phyloP scores from a whole-genome alignment of 306 rosid species.

The Cucurbita pepo region DNA sequence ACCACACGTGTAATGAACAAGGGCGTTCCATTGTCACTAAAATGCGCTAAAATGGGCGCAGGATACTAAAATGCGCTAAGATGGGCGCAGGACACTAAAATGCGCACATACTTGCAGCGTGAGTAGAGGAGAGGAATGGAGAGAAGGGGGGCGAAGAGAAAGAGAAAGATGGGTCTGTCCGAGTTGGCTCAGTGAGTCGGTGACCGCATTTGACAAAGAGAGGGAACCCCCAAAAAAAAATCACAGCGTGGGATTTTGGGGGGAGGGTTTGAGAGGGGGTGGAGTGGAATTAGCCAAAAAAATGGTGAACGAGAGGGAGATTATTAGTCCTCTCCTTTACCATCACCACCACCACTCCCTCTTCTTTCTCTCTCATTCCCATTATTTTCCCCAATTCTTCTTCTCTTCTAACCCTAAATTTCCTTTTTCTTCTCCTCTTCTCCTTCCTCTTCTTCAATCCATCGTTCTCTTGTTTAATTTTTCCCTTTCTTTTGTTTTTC shows the following conservation, averaged over 20 bases:
- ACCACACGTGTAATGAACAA: constrained; percentile 9
- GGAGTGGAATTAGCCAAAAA: constrained; percentile 54
- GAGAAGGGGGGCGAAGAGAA: not conserved
- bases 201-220: constrained; percentile 12
- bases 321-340: constrained; percentile 31
- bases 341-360: constrained; percentile 13
- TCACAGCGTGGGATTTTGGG: constrained; percentile 17
- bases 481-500: not conserved
- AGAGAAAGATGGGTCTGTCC: constrained; percentile 10
- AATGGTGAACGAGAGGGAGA: constrained; percentile 49
- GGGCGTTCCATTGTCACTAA: not conserved
- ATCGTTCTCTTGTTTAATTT: constrained; percentile 5
- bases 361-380: constrained; percentile 20
- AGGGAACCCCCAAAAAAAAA: constrained; percentile 9
- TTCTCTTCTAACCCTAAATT: constrained; percentile 20
- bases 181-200: constrained; percentile 25
- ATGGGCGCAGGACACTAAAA: constrained; percentile 9
- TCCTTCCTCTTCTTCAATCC: not conserved
- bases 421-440: not conserved
- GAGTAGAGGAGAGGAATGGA: constrained; percentile 10
- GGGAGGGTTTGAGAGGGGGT: constrained; percentile 4
- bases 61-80: constrained; percentile 18
- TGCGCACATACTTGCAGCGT: constrained; percentile 48
- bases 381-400: constrained; percentile 8
- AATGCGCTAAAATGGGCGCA: constrained; percentile 12